Percentiles rank a stretch among this genome's conserved stretches.
Conservation (phyloP, 345 rosid species). For the Salix brachista region DNA sequence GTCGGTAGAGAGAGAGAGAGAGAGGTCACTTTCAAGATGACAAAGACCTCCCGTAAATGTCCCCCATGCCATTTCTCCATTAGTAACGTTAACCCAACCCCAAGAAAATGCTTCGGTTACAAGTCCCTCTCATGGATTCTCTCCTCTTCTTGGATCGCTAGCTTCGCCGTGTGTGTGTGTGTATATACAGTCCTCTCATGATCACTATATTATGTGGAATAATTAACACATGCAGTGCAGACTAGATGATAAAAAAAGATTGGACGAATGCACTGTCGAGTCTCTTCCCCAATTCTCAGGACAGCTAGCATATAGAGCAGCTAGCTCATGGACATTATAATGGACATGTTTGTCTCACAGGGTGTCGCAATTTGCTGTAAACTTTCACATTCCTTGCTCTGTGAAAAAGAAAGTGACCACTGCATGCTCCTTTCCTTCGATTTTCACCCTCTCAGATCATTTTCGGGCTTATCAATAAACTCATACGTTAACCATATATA, state of each 20-base stretch:
- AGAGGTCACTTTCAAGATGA: conserved; percentile 24
- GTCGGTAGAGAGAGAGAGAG: conserved; percentile 8
- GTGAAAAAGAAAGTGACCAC: conserved; percentile 3
- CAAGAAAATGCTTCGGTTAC: conserved; percentile 1
- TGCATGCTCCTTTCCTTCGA: background rate
- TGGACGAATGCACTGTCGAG: background rate
- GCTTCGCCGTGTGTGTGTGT: background rate
- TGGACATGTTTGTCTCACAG: background rate
- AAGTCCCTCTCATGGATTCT: conserved; percentile 18
- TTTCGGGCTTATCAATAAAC: background rate
- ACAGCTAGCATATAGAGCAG: background rate
- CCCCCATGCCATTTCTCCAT: background rate
- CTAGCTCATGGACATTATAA: background rate
- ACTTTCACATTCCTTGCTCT: background rate
- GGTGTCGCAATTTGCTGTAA: background rate
- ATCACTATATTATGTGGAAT: background rate
- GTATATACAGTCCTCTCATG: background rate
- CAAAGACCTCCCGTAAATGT: conserved; percentile 3
- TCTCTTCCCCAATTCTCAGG: background rate
- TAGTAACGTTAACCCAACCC: background rate
- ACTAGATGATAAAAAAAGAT: background rate
- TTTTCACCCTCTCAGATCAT: background rate
- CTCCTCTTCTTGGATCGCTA: background rate
- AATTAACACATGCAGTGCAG: background rate
- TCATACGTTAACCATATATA: background rate